phyloP scores from a whole-genome alignment of 345 rosid species.

The Aquilaria sinensis region DNA sequence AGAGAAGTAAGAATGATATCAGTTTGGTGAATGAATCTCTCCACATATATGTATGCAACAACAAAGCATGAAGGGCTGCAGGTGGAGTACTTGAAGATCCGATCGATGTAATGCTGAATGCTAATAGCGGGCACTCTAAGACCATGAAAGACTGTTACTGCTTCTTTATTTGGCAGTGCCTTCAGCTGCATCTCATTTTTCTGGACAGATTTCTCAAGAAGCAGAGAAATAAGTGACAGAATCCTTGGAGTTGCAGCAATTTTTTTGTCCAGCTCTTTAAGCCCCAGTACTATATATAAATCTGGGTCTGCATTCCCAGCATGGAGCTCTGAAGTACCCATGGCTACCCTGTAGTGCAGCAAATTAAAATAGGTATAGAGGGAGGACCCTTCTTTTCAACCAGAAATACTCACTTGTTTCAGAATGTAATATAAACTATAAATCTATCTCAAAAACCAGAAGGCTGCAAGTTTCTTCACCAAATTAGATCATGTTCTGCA shows the following conservation, averaged over 20 bases:
- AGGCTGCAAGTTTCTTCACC: no score
- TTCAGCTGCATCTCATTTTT: conserved; percentile 14
- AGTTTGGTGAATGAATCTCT: no score
- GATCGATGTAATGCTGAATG: conserved; percentile 21
- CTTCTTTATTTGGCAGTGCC: conserved; percentile 10
- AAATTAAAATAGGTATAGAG: conserved; percentile 5
- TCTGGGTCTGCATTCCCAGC: conserved; percentile 27
- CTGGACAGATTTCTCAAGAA: conserved; percentile 23
- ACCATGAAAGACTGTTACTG: conserved; percentile 26
- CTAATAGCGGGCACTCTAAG: conserved; percentile 21
- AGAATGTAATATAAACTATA: no score
- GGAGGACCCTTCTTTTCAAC: no score
- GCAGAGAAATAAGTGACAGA: conserved; percentile 19
- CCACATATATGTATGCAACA: conserved; percentile 10
- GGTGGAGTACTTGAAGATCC: conserved; percentile 23
- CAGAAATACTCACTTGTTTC: no score
- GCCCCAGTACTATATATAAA: conserved; percentile 53
- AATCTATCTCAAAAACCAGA: no score
- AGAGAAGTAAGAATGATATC: no score
- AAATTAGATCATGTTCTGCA: no score
- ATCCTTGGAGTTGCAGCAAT: conserved; percentile 14
- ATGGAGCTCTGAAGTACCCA: conserved; percentile 42
- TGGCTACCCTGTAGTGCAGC: conserved; percentile 25
- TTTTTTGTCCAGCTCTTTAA: conserved; percentile 39
- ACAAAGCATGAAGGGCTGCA: conserved; percentile 31